phyloP scores from a whole-genome alignment of 2,329 filamentous ascomycete genomes.

The Rugonectria rugulosa region DNA sequence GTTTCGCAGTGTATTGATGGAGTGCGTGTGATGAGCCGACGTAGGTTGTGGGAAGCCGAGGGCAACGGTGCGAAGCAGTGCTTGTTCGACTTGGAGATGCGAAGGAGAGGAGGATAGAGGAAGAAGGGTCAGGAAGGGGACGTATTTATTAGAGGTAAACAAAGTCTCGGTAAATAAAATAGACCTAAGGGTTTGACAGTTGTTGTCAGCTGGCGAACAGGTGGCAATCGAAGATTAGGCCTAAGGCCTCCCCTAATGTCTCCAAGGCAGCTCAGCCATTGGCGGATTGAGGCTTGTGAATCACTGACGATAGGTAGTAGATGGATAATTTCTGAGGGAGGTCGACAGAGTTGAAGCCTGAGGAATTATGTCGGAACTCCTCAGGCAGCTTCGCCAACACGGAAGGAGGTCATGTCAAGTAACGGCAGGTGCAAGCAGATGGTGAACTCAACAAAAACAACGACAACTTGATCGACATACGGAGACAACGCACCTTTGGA shows the following conservation, averaged over 20 bases:
- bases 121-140: neutral
- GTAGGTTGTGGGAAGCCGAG: neutral
- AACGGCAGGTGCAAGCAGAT: neutral
- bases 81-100: neutral
- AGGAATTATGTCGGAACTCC: neutral
- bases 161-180: slow-evolving; percentile 5
- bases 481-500: too few relatives aligned
- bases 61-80: neutral
- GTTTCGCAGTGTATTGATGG: neutral
- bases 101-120: neutral
- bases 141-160: slow-evolving; percentile 4
- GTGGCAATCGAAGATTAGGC: neutral
- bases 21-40: neutral
- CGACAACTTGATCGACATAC: neutral
- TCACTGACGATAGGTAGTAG: neutral
- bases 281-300: neutral
- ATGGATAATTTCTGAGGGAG: neutral
- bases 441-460: neutral
- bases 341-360: neutral
- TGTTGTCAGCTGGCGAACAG: neutral
- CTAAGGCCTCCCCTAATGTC: neutral
- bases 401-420: neutral
- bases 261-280: neutral
- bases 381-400: neutral
- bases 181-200: neutral